Evolutionary conservation across 352 stramenopile genomes (phyloP).

Genomic region (Phytophthora europaea): DNA sequence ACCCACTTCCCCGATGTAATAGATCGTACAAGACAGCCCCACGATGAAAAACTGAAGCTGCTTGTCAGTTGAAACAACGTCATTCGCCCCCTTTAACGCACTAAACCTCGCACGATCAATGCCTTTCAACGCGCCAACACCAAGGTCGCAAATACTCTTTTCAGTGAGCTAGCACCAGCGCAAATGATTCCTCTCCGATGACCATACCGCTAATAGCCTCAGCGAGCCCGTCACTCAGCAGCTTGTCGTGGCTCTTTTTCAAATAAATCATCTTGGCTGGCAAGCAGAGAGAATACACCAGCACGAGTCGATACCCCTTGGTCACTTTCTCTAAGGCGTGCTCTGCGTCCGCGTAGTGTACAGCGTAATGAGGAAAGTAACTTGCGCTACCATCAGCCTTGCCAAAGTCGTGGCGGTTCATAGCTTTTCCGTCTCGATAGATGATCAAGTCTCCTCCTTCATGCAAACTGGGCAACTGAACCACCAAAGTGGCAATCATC

Average conservation of each 20-base stretch:
- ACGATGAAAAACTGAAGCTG: conserved; percentile 22
- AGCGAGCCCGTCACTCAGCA: background rate
- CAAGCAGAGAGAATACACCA: conserved; percentile 40
- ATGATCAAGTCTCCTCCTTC: conserved; percentile 32
- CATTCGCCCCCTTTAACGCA: conserved; percentile 6
- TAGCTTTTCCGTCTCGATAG: background rate
- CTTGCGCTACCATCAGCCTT: conserved; percentile 11
- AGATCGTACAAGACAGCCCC: background rate
- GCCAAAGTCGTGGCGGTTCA: conserved; percentile 22
- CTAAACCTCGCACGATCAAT: conserved; percentile 18
- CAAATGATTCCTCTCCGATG: conserved; percentile 41
- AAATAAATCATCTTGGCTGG: conserved; percentile 13
- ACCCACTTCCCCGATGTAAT: background rate
- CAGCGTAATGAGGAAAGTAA: conserved; percentile 32
- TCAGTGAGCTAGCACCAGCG: conserved; percentile 18
- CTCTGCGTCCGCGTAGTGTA: conserved; percentile 40
- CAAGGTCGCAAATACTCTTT: conserved; percentile 13
- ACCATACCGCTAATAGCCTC: conserved; percentile 41
- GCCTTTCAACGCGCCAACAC: conserved; percentile 23
- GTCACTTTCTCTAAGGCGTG: conserved; percentile 32
- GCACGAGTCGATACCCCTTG: conserved; percentile 31
- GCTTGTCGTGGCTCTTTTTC: background rate
- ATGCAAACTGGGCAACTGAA: conserved; percentile 37
- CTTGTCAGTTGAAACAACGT: conserved; percentile 3
- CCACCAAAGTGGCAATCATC: conserved; percentile 58